These are phyloP conservation scores for Verticillium longisporum DNA, from an alignment of 2,329 filamentous ascomycete genomes.

Conservation along the genomic window DNA sequence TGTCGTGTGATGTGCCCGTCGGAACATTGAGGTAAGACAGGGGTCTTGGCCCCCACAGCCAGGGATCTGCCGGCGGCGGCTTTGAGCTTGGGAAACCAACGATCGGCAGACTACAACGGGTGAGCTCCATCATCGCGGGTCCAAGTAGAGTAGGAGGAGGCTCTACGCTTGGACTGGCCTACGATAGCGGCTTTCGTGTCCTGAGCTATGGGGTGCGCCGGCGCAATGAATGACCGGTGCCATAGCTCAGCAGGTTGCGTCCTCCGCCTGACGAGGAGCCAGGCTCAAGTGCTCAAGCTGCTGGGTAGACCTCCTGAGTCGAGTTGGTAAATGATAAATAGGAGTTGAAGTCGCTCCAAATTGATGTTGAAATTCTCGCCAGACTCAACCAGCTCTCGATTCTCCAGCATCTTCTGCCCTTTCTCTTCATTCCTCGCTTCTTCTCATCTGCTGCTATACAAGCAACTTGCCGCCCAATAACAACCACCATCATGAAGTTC, in stretches of 20 bases:
- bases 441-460: not conserved
- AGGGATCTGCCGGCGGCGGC: not conserved
- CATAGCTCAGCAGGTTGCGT: not conserved
- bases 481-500: conserved; percentile 1
- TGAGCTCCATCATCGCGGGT: not conserved
- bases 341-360: not conserved
- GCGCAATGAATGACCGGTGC: not conserved
- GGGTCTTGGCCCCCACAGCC: not conserved
- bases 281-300: not conserved
- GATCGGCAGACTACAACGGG: not conserved
- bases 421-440: not conserved
- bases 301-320: not conserved
- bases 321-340: not conserved
- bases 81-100: not conserved
- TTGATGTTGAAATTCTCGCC: not conserved
- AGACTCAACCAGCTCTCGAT: not conserved
- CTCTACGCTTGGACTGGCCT: not conserved
- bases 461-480: not conserved
- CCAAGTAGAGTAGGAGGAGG: not conserved
- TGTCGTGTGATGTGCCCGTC: not conserved
- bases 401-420: not conserved
- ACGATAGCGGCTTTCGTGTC: not conserved
- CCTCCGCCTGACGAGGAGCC: not conserved
- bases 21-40: not conserved
- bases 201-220: not conserved